phyloP scores from a whole-genome alignment of 2,329 filamentous ascomycete genomes.

The Tolypocladium paradoxum region DNA sequence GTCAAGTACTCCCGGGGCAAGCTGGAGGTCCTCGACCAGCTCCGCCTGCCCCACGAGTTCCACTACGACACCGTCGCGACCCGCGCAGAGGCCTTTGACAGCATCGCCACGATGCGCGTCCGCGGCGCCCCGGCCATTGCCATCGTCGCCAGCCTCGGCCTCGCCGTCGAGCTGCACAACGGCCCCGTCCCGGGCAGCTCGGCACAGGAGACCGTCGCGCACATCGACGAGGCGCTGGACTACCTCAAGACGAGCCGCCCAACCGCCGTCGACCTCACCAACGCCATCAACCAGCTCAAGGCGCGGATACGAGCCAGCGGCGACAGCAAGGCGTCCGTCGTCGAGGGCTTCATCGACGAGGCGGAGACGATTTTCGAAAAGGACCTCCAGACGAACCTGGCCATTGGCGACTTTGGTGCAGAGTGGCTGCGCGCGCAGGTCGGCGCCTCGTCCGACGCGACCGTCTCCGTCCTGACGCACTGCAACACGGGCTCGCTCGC shows the following conservation, averaged over 20 bases:
- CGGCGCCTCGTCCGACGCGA: conserved; percentile 32
- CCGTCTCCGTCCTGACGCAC: conserved; percentile 80
- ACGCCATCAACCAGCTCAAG: conserved; percentile 76
- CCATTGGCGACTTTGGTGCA: conserved; percentile 74
- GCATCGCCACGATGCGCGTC: conserved; percentile 69
- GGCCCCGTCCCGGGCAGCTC: conserved; percentile 32
- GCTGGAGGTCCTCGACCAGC: conserved; percentile 71
- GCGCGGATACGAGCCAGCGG: conserved; percentile 43
- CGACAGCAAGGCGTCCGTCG: conserved; percentile 39
- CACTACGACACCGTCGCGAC: conserved; percentile 65
- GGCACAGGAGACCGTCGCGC: conserved; percentile 49
- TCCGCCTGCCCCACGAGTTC: conserved; percentile 70
- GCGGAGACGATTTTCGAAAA: conserved; percentile 81
- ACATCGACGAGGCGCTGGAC: conserved; percentile 67
- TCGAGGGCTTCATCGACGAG: conserved; percentile 61
- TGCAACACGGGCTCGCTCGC: conserved; percentile 97
- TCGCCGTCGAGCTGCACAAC: conserved; percentile 72
- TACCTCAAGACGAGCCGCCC: conserved; percentile 84
- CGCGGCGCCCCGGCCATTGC: conserved; percentile 87
- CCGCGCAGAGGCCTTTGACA: conserved; percentile 67
- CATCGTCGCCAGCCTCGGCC: conserved; percentile 84
- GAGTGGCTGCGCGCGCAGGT: conserved; percentile 65
- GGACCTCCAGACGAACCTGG: conserved; percentile 78
- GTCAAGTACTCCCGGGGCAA: conserved; percentile 65
- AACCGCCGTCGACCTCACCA: conserved; percentile 88